Percentiles rank a stretch among this genome's conserved stretches.
Evolutionary conservation across 768 basidiomycete genomes (phyloP).

Genomic region (Lentinula boryana): DNA sequence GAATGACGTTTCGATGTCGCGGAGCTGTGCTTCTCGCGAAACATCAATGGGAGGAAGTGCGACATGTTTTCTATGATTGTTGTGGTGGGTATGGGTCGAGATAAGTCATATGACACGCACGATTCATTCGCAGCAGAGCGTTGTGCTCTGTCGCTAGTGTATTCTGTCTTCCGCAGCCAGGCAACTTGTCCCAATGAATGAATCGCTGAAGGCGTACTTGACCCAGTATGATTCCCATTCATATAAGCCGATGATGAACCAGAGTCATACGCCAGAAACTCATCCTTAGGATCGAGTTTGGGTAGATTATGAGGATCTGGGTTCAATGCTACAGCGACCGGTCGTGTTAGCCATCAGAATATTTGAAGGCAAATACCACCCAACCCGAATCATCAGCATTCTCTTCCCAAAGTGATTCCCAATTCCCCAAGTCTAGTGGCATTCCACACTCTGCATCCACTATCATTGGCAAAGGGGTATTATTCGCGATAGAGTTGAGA

Average conservation of each 20-base stretch:
- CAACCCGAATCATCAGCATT: constrained; percentile 63
- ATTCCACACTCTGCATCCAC: constrained; percentile 96
- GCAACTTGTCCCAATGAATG: constrained; percentile 61
- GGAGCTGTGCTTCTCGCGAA: constrained; percentile 67
- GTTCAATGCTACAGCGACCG: constrained; percentile 42
- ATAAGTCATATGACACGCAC: constrained; percentile 30
- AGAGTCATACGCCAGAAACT: constrained; percentile 67
- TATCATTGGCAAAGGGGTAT: constrained; percentile 88
- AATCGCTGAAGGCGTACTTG: constrained; percentile 33
- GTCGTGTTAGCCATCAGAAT: not conserved
- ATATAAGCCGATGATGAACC: constrained; percentile 28
- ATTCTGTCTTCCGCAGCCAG: constrained; percentile 92
- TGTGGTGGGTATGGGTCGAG: not conserved
- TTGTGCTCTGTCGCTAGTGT: constrained; percentile 64
- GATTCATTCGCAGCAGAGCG: constrained; percentile 40
- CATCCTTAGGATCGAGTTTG: constrained; percentile 67
- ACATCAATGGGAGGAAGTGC: constrained; percentile 54
- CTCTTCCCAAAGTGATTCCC: constrained; percentile 81
- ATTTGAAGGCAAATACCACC: constrained; percentile 8
- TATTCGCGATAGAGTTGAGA: constrained; percentile 71
- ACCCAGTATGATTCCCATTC: constrained; percentile 27
- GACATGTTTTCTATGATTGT: constrained; percentile 38
- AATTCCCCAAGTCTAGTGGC: constrained; percentile 85
- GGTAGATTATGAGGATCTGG: constrained; percentile 58
- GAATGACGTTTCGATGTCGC: constrained; percentile 77